Evolutionary conservation across 495 filamentous ascomycete genomes (phyloP).

Genomic region (Penicillium pulvis): DNA sequence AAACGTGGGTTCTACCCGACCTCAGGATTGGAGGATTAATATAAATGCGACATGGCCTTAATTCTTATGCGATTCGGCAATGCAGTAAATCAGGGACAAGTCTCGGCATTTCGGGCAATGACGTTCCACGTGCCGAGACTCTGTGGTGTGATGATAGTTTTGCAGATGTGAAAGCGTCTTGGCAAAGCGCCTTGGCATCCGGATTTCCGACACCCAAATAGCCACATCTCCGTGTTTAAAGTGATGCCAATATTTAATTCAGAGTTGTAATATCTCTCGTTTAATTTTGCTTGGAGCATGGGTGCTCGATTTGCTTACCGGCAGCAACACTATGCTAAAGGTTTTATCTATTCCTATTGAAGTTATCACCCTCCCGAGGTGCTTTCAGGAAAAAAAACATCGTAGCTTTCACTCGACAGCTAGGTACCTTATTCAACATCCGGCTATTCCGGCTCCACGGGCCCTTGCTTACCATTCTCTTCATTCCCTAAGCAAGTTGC

Average conservation of each 20-base stretch:
- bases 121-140: slow-evolving; percentile 1
- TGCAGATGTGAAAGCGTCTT: slow-evolving; percentile 2
- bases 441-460: no score
- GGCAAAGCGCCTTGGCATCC: slow-evolving; percentile 3
- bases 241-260: neutral
- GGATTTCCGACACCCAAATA: neutral
- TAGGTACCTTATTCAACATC: no score
- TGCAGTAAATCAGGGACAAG: neutral
- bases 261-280: neutral
- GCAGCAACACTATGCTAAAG: no score
- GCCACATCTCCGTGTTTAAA: neutral
- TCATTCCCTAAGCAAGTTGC: no score
- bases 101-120: neutral
- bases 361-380: no score
- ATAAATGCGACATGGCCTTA: neutral
- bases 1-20: neutral
- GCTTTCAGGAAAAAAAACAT: no score
- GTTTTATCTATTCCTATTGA: no score
- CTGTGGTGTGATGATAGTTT: neutral
- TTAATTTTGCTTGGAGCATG: neutral
- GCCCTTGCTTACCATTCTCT: no score
- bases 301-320: no score
- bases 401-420: no score
- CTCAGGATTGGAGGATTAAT: neutral
- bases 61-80: neutral